phyloP scores from a whole-genome alignment of 106 monocot species.

The Gastrodia elata region DNA sequence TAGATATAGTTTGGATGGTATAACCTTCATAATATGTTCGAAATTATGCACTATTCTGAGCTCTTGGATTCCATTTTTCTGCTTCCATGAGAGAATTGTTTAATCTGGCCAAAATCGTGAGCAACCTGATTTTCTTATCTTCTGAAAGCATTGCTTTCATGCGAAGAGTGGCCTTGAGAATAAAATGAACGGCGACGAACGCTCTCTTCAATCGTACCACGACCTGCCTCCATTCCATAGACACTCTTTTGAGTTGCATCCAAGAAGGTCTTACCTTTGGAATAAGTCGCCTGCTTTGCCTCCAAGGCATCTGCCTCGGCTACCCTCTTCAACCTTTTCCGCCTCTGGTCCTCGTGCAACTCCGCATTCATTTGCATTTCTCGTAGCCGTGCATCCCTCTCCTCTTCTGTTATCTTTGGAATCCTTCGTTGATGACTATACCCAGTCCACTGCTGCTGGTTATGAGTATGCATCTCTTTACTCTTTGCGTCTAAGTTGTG shows the following conservation, averaged over 20 bases:
- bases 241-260: slow-evolving; percentile 77
- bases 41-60: too few relatives aligned
- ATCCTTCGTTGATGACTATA: slow-evolving; percentile 28
- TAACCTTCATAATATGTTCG: too few relatives aligned
- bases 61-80: too few relatives aligned
- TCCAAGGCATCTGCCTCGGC: slow-evolving; percentile 64
- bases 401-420: slow-evolving; percentile 70
- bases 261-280: slow-evolving; percentile 71
- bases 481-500: slow-evolving; percentile 14
- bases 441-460: slow-evolving; percentile 10
- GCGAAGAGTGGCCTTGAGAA: slow-evolving; percentile 53
- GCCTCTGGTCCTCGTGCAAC: slow-evolving; percentile 88
- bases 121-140: slow-evolving; percentile 21
- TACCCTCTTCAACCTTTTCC: slow-evolving; percentile 74
- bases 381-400: slow-evolving; percentile 53
- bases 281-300: slow-evolving; percentile 22
- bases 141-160: slow-evolving; percentile 77
- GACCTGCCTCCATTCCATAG: slow-evolving; percentile 77
- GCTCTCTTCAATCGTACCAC: slow-evolving; percentile 88
- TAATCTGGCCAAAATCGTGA: too few relatives aligned
- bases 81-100: too few relatives aligned
- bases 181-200: slow-evolving; percentile 78
- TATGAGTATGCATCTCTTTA: slow-evolving; percentile 7
- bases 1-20: too few relatives aligned
- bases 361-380: slow-evolving; percentile 93